These are phyloP conservation scores for Brassica napus DNA, from an alignment of 345 rosid species.

Conservation along the genomic window DNA sequence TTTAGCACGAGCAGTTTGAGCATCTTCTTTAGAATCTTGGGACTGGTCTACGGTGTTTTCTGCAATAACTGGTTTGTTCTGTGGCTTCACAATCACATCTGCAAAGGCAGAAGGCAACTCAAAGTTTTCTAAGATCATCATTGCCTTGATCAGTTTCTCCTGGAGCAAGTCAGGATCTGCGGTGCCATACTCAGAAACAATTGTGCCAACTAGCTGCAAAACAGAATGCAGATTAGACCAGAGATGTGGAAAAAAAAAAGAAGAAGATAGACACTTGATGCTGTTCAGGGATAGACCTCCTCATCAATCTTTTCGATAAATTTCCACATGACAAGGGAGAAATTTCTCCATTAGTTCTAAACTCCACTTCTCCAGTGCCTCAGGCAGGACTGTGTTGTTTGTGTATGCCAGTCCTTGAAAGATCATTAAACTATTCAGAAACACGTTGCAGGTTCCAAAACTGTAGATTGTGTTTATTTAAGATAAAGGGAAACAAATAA, in stretches of 20 bases:
- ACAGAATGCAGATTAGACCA: constrained; percentile 21
- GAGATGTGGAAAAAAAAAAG: background rate
- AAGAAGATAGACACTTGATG: constrained; percentile 3
- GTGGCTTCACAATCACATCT: constrained; percentile 59
- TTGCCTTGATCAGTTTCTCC: constrained; percentile 56
- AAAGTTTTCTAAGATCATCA: constrained; percentile 78
- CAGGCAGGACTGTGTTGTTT: constrained; percentile 84
- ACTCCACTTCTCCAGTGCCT: constrained; percentile 92
- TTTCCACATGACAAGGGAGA: constrained; percentile 77
- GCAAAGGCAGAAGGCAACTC: constrained; percentile 67
- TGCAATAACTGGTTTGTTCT: constrained; percentile 36
- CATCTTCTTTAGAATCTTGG: constrained; percentile 40
- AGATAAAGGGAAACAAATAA: background rate
- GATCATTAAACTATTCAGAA: background rate
- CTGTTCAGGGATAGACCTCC: constrained; percentile 51
- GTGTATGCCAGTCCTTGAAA: constrained; percentile 75
- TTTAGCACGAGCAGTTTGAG: constrained; percentile 19
- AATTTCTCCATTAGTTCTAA: constrained; percentile 66
- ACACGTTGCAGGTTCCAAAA: background rate
- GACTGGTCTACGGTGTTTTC: constrained; percentile 13
- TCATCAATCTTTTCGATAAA: constrained; percentile 77
- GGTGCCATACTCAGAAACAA: constrained; percentile 64
- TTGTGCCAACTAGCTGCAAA: constrained; percentile 56
- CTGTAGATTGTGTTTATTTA: no score
- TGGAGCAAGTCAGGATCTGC: constrained; percentile 55